Base-by-base conservation (phyloP, 805 yeast genomes). In the Myxozyma neotropica region DNA sequence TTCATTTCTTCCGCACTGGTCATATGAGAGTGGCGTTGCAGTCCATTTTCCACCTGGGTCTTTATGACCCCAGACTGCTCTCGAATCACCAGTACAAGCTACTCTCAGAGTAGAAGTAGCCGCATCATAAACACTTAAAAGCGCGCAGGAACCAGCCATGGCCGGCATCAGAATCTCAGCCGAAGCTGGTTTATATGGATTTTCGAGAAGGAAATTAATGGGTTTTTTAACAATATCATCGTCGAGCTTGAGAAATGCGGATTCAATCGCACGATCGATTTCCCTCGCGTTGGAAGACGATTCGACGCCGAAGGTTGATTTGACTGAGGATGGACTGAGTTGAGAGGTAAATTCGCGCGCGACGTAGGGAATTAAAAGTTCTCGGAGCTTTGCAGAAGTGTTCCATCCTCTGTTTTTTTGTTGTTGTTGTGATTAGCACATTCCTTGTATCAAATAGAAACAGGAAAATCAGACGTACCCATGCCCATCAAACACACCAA, bases 401-500 rank as follows among this genome's bases (percentile, higher is more conserved):
- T 89, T 88, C 85, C 96, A 91, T 23, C 99, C 99, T 2, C 96
- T 58, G 23, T 6, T 24, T 6, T 12, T 6, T 7, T 5, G 8
- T 24, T 8, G n/a, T 12, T 10, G 12, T n/a, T 21, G 8, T 5
- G 8, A 29, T 12, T 24, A 21, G 23, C 23, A n/a, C n/a, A n/a
- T n/a, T n/a, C n/a, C n/a, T n/a, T n/a, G n/a, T n/a, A n/a, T n/a
- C n/a, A n/a, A n/a, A n/a, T n/a, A n/a, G n/a, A n/a, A n/a, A n/a
- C n/a, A n/a, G n/a, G n/a, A n/a, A n/a, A n/a, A 13, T 33, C 36
- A 33, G 36, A 50, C 53, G 23, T 29, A 58, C 60, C 66, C 91
- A 74, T 94, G 99, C 12, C 99, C 99, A 73, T 94, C 99, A 71
- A 87, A 93, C 0, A 94, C 83, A 4, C 98, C 96, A 83, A 96